A percentile compares a stretch with the other conserved stretches of the same genome.
Conservation (phyloP, 2,329 filamentous ascomycete genomes). For the Diaporthe ampelina region DNA sequence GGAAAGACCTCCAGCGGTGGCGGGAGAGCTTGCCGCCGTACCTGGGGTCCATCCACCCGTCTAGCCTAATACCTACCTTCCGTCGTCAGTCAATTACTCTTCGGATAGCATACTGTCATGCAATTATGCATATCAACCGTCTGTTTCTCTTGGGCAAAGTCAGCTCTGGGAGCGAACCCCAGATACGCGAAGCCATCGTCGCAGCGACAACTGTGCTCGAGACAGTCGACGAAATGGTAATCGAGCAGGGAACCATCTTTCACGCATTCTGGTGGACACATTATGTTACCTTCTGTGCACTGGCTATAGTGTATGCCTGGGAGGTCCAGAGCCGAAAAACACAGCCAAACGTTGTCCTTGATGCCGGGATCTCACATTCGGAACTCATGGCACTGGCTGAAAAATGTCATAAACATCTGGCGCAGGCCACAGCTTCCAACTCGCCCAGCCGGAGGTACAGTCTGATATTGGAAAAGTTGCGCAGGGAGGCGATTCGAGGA, state of each 20-base stretch:
- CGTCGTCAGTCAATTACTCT: constrained; percentile 65
- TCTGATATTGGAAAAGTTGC: constrained; percentile 11
- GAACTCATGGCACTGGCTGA: constrained; percentile 4
- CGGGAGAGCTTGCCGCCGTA: constrained; percentile 56
- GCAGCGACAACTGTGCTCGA: constrained; percentile 9
- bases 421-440: constrained; percentile 13
- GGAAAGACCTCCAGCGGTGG: constrained; percentile 56
- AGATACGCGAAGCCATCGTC: constrained; percentile 9
- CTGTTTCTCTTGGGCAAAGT: constrained; percentile 61
- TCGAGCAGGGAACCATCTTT: constrained; percentile 52
- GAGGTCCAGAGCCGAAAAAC: constrained; percentile 57
- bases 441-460: constrained; percentile 16
- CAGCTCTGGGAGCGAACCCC: constrained; percentile 12
- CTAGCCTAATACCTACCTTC: constrained; percentile 60
- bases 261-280: constrained; percentile 67
- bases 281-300: constrained; percentile 67
- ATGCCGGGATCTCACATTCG: neutral
- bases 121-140: constrained; percentile 68
- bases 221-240: constrained; percentile 17
- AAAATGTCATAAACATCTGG: constrained; percentile 18
- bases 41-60: constrained; percentile 58
- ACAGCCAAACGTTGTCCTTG: constrained; percentile 2
- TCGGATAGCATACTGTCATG: constrained; percentile 67
- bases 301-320: constrained; percentile 68
- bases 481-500: constrained; percentile 19